Evolutionary conservation across 2,329 filamentous ascomycete species (phyloP), one percentile per base, ranked within the genome.

Genomic region (Beauveria asiatica): DNA sequence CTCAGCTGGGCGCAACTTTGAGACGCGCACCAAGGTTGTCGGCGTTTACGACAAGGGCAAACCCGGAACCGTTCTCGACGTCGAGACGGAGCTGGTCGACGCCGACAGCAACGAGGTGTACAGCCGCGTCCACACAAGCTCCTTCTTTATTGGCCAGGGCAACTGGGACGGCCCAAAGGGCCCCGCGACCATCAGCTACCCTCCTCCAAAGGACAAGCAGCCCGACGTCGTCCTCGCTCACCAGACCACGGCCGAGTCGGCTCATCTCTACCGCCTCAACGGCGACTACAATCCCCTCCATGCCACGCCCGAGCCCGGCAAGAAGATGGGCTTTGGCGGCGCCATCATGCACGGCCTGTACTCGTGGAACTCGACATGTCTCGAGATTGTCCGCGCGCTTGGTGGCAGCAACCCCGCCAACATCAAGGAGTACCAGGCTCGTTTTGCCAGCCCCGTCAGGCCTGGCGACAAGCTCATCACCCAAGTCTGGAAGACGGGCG

Each of bases 221-320:
- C 88, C 92, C 17, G 90, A 95, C 74, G 83, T 79, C 48, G 81
- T 85, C 6, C 83, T 89, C 65, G 82, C 83, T 67, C 82, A 88
- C 67, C 86, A 91, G 74, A 91, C 88, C 5, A 88, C 78, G 27
- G 70, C 77, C 57, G 85, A 92, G 76, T 89, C 89, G 5, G 84
- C 90, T 9, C 82, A 89, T 64, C 78, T 94, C 59, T 94, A 94
- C 74, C 83, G 90, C 64, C 82, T 96, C 55, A 96, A 96, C 68
- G 92, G 92, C 65, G 92, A 96, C 77, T 96, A 96, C 76, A 96
- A 96, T 78, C 92, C 92, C 30, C 85, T 96, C 41, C 92, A 96
- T 72, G 91, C 90, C 7, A 89, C 89, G 19, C 91, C 91, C 13
- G 89, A 91, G 75, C 90, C 91, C 0, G 91, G 91, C 62, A 76